Conservation (phyloP, 108 stramenopile genomes). For the Heterococcus sp. region DNA sequence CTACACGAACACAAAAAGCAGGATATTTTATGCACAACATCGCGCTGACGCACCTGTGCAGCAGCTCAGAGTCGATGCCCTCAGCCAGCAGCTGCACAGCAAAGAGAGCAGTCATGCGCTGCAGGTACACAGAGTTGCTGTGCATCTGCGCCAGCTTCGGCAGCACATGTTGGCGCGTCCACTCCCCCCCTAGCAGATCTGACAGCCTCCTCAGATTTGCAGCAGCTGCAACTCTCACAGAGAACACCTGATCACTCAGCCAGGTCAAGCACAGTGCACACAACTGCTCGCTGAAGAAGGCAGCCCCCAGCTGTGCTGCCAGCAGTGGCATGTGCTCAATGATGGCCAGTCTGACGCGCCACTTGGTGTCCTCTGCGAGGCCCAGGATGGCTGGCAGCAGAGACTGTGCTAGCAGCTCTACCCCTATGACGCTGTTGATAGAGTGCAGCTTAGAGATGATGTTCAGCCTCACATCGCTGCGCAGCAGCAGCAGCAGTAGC, state of each 20-base stretch:
- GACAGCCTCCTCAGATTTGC: slow-evolving; percentile 76
- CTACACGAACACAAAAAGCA: too few species aligned
- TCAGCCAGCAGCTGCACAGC: slow-evolving; percentile 73
- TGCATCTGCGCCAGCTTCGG: slow-evolving; percentile 76
- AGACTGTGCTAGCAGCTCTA: slow-evolving; percentile 79
- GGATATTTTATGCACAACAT: too few species aligned
- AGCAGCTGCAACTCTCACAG: slow-evolving; percentile 85
- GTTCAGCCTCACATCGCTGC: slow-evolving; percentile 74
- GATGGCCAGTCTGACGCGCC: slow-evolving; percentile 91
- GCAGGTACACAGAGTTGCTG: slow-evolving; percentile 70
- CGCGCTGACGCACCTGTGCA: neutral
- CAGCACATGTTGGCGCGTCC: slow-evolving; percentile 79
- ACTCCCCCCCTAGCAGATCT: slow-evolving; percentile 80
- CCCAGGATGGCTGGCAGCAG: slow-evolving; percentile 92
- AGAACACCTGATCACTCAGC: slow-evolving; percentile 88
- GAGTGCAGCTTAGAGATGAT: slow-evolving; percentile 79
- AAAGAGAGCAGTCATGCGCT: slow-evolving; percentile 84
- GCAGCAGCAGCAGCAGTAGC: neutral
- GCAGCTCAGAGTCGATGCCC: slow-evolving; percentile 64
- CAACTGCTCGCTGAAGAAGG: too few species aligned
- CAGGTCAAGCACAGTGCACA: slow-evolving; percentile 88
- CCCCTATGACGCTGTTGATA: slow-evolving; percentile 83
- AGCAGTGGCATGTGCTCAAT: slow-evolving; percentile 88
- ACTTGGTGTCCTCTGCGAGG: slow-evolving; percentile 90
- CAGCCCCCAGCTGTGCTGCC: slow-evolving; percentile 75